These are phyloP conservation scores for Penicillium oxalicum DNA, from an alignment of 2,329 filamentous ascomycete genomes.

Conservation along the genomic window DNA sequence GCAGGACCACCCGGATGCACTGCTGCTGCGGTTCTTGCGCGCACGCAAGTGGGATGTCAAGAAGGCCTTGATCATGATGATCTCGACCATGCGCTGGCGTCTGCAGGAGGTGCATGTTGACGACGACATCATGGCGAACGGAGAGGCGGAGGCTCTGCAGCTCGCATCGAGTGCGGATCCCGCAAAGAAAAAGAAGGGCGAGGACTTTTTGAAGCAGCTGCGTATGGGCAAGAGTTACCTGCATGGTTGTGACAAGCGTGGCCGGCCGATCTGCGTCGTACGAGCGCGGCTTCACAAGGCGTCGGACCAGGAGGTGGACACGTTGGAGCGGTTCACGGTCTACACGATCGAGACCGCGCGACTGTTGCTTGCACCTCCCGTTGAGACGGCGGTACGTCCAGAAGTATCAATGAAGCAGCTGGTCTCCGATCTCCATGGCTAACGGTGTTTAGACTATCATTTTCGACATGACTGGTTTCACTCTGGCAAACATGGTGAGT, in stretches of 20 bases:
- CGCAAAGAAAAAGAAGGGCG: constrained; percentile 59
- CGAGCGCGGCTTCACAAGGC: constrained; percentile 74
- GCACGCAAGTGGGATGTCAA: constrained; percentile 96
- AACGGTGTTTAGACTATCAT: constrained; percentile 63
- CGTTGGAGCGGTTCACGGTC: constrained; percentile 82
- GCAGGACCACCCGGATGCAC: constrained; percentile 84
- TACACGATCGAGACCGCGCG: constrained; percentile 93
- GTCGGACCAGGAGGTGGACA: constrained; percentile 74
- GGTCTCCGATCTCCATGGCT: constrained; percentile 9
- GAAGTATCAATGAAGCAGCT: neutral
- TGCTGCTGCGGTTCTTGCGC: constrained; percentile 74
- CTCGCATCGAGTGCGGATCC: constrained; percentile 56
- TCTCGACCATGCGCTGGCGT: constrained; percentile 92
- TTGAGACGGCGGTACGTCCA: constrained; percentile 80
- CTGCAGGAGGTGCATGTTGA: constrained; percentile 78
- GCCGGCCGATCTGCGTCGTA: constrained; percentile 81
- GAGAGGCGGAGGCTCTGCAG: constrained; percentile 62
- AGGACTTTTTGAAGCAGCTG: constrained; percentile 77
- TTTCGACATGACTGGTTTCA: constrained; percentile 94
- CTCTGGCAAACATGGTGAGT: constrained; percentile 83
- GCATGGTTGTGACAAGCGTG: constrained; percentile 77
- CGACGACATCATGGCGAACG: constrained; percentile 73
- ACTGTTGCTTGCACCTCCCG: constrained; percentile 68
- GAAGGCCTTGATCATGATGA: constrained; percentile 86
- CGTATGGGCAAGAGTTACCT: constrained; percentile 89